Evolutionary conservation across 2,329 filamentous ascomycete genomes (phyloP).

Genomic region (Parascedosporium putredinis): DNA sequence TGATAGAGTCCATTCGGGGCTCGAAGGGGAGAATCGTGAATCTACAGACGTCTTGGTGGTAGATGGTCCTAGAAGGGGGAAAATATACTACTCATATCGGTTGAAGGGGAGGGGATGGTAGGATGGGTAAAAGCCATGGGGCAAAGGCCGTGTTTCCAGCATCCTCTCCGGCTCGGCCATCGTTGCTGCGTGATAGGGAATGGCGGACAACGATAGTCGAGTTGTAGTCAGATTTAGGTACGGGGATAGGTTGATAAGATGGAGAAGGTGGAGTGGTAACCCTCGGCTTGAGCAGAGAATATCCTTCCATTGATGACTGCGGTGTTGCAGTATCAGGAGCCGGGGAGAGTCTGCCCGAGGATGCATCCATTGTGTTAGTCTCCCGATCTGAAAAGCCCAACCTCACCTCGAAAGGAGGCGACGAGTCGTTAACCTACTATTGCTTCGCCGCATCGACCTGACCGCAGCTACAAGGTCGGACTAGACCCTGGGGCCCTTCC

Average conservation of each 20-base stretch:
- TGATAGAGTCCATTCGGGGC: not conserved
- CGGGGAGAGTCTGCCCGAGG: not conserved
- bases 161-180: not conserved
- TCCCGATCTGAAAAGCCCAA: too few species aligned
- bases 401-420: too few species aligned
- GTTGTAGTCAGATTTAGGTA: slow-evolving; percentile 4
- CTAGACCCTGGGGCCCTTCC: slow-evolving; percentile 8
- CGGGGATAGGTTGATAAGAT: too few species aligned
- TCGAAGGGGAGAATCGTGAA: slow-evolving; percentile 17
- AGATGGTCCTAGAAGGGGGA: slow-evolving; percentile 9
- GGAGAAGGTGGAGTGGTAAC: too few species aligned
- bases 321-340: not conserved
- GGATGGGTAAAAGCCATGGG: not conserved
- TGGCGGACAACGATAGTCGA: slow-evolving; percentile 5
- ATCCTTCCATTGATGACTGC: not conserved
- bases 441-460: slow-evolving; percentile 8
- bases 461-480: slow-evolving; percentile 7
- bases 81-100: slow-evolving; percentile 5
- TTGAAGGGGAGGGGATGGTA: slow-evolving; percentile 5
- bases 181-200: not conserved
- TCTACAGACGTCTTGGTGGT: slow-evolving; percentile 25
- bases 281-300: not conserved
- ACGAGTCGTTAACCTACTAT: too few species aligned
- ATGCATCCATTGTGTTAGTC: too few species aligned
- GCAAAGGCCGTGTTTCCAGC: not conserved